Conservation (phyloP, 75 land plant species). For the Cupressus sempervirens region DNA sequence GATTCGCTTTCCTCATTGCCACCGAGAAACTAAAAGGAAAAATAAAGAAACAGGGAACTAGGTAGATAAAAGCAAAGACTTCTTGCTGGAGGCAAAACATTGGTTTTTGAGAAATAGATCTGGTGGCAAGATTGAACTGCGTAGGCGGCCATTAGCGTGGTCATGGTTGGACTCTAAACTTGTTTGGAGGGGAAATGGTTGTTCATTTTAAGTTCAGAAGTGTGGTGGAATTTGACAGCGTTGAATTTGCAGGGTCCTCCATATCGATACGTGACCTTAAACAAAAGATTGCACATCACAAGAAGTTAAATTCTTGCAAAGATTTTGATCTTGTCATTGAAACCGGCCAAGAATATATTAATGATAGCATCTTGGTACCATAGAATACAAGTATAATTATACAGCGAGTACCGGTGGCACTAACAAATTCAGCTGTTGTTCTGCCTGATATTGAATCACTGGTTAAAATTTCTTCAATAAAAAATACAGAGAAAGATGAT, state of each 20-base stretch:
- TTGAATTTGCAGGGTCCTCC: conserved; percentile 51
- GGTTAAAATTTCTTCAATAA: neutral
- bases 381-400: no score
- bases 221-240: conserved; percentile 60
- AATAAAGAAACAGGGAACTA: no score
- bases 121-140: no score
- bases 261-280: conserved; percentile 58
- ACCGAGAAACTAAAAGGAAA: no score
- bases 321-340: conserved; percentile 69
- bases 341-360: conserved; percentile 56
- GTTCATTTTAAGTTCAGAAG: conserved; percentile 86
- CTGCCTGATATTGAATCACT: conserved; percentile 11
- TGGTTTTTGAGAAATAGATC: no score
- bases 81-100: no score
- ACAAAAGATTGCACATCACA: conserved; percentile 48
- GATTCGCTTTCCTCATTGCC: no score
- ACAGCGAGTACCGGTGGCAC: no score
- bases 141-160: no score
- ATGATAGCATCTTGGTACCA: no score
- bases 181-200: conserved; percentile 26
- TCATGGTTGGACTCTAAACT: neutral
- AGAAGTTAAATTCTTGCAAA: conserved; percentile 46
- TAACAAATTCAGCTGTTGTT: no score
- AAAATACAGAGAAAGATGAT: conserved; percentile 5
- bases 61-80: no score